Evolutionary conservation across 805 yeast genomes (phyloP).

Genomic region (Ogataea pini): DNA sequence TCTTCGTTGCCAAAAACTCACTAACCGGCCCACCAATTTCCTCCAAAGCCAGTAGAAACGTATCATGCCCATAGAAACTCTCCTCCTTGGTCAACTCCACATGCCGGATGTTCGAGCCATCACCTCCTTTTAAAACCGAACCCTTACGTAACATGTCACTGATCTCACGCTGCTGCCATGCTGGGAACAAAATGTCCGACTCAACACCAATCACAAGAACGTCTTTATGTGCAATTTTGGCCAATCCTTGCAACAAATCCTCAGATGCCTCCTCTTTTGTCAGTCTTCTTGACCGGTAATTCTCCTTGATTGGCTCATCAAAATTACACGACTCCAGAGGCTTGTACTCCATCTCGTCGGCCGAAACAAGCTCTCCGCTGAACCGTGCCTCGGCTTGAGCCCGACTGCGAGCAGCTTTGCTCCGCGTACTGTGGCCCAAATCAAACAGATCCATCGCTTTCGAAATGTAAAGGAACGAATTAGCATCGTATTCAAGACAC

Average conservation of each 20-base stretch:
- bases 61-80: constrained; percentile 88
- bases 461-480: constrained; percentile 80
- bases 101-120: constrained; percentile 49
- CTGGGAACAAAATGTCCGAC: constrained; percentile 87
- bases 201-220: constrained; percentile 88
- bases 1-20: constrained; percentile 48
- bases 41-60: constrained; percentile 76
- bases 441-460: constrained; percentile 96
- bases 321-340: constrained; percentile 40
- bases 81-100: constrained; percentile 75
- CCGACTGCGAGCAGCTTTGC: constrained; percentile 45
- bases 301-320: constrained; percentile 52
- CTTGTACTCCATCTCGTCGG: constrained; percentile 31
- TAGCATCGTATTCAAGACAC: constrained; percentile 87
- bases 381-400: constrained; percentile 36
- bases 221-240: constrained; percentile 59
- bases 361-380: constrained; percentile 29
- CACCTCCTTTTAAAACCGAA: constrained; percentile 36
- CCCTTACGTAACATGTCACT: constrained; percentile 54
- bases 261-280: constrained; percentile 55
- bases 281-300: constrained; percentile 45
- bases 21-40: constrained; percentile 79
- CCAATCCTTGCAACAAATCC: constrained; percentile 70
- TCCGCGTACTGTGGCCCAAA: constrained; percentile 53
- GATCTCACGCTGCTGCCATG: constrained; percentile 90